Evolutionary conservation across 495 filamentous ascomycete species (phyloP).

Genomic region (Aspergillus sparsus): DNA sequence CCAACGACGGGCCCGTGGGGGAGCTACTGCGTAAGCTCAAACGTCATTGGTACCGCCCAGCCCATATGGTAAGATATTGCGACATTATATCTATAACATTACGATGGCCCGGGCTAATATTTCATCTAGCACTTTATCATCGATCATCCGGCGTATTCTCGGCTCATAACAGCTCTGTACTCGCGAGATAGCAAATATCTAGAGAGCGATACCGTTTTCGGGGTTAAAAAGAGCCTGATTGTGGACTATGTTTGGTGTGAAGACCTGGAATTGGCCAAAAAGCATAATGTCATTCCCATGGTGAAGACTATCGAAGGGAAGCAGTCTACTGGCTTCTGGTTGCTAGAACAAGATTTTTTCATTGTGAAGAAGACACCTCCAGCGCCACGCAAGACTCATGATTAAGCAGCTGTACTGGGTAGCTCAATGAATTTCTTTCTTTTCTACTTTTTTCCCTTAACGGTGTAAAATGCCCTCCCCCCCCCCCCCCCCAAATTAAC

Average conservation of each 20-base stretch:
- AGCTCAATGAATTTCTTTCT: neutral
- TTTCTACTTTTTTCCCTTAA: no score
- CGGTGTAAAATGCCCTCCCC: no score
- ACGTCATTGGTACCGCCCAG: slow-evolving; percentile 18
- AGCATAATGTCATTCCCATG: slow-evolving; percentile 42
- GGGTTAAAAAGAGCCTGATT: slow-evolving; percentile 75
- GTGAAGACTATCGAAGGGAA: no score
- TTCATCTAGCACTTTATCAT: neutral
- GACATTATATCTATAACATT: slow-evolving; percentile 68
- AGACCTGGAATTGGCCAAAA: slow-evolving; percentile 53
- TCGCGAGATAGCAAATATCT: slow-evolving; percentile 74
- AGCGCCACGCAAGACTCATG: slow-evolving; percentile 17
- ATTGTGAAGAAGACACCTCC: slow-evolving; percentile 18
- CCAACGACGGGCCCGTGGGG: slow-evolving; percentile 56
- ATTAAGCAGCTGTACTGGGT: neutral
- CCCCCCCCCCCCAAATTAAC: no score
- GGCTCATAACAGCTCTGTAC: slow-evolving; percentile 57
- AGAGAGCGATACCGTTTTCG: slow-evolving; percentile 79
- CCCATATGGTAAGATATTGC: slow-evolving; percentile 73
- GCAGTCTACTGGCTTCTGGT: no score
- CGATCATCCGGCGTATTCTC: slow-evolving; percentile 28
- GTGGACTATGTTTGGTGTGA: slow-evolving; percentile 62
- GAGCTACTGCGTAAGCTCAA: slow-evolving; percentile 21
- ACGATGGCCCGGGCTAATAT: slow-evolving; percentile 65
- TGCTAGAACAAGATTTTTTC: no score